Evolutionary conservation across 352 stramenopile genomes (phyloP).

Genomic region (Pythium aristosporum): DNA sequence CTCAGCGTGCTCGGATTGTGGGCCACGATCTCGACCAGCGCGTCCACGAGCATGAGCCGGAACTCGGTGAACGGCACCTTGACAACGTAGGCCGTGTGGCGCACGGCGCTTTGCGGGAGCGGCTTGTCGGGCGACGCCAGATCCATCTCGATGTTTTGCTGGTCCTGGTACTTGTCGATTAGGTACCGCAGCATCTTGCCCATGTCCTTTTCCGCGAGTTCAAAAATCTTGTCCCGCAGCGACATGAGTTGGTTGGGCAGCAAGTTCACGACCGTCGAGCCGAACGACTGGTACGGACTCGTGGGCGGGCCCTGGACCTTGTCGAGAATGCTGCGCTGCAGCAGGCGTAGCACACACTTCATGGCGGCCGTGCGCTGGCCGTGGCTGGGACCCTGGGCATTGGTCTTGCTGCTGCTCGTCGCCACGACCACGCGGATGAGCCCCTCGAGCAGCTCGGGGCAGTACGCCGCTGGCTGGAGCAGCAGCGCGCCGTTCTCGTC

Average conservation of each 20-base stretch:
- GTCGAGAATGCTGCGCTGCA: conserved; percentile 74
- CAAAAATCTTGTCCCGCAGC: conserved; percentile 71
- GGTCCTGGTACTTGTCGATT: conserved; percentile 72
- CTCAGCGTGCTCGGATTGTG: conserved; percentile 72
- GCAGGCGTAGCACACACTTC: conserved; percentile 72
- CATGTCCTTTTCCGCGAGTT: conserved; percentile 62
- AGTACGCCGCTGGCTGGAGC: conserved; percentile 83
- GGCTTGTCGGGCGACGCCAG: conserved; percentile 49
- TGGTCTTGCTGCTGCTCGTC: conserved; percentile 6
- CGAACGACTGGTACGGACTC: conserved; percentile 85
- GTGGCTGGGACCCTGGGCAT: not conserved
- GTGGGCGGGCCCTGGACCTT: conserved; percentile 78
- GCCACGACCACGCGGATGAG: conserved; percentile 70
- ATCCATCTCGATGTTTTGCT: conserved; percentile 81
- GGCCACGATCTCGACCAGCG: conserved; percentile 84
- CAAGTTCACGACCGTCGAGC: conserved; percentile 81
- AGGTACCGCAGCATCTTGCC: conserved; percentile 69
- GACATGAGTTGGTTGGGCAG: conserved; percentile 78
- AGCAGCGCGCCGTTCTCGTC: conserved; percentile 89
- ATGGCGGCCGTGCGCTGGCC: conserved; percentile 82
- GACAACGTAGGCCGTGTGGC: conserved; percentile 87
- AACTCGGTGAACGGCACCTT: conserved; percentile 90
- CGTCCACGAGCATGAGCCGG: conserved; percentile 79
- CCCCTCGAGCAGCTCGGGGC: conserved; percentile 76
- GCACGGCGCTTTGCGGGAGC: conserved; percentile 60